phyloP scores from a whole-genome alignment of 2,329 filamentous ascomycete genomes.

The Monilinia vaccinii-corymbosi region DNA sequence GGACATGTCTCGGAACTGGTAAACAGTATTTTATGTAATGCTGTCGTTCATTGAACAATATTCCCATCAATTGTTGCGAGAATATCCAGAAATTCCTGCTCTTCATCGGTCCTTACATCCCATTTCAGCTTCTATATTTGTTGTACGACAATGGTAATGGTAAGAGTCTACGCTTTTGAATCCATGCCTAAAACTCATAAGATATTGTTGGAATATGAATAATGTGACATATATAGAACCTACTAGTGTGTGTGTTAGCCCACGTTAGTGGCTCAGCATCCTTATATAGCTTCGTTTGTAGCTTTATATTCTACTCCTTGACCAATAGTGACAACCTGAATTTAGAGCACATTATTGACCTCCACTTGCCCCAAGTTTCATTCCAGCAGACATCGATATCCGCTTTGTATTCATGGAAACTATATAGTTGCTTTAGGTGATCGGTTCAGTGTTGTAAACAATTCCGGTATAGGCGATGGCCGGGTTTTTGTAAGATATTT shows the following conservation, averaged over 20 bases:
- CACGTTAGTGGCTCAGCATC: no score
- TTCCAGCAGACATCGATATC: slow-evolving; percentile 29
- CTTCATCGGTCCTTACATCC: neutral
- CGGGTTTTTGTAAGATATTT: slow-evolving; percentile 24
- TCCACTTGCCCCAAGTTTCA: no score
- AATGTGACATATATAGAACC: no score
- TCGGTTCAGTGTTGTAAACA: slow-evolving; percentile 11
- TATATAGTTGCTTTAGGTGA: slow-evolving; percentile 1
- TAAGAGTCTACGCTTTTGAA: slow-evolving; percentile 26
- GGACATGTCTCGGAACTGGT: slow-evolving; percentile 10
- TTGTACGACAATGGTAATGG: slow-evolving; percentile 10
- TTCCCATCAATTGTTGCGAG: slow-evolving; percentile 29
- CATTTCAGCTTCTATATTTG: slow-evolving; percentile 10
- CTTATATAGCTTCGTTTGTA: no score
- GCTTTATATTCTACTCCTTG: no score
- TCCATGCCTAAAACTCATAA: slow-evolving; percentile 29
- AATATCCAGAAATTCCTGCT: slow-evolving; percentile 15
- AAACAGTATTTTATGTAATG: slow-evolving; percentile 20
- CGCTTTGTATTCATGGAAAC: slow-evolving; percentile 17
- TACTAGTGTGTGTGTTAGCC: no score
- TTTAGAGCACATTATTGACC: no score
- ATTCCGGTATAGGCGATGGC: slow-evolving; percentile 14
- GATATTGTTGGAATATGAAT: no score
- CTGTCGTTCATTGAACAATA: slow-evolving; percentile 24
- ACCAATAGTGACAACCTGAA: no score